These are phyloP conservation scores for Lophiostoma macrostomum DNA, from an alignment of 495 filamentous ascomycete genomes.

Conservation along the genomic window DNA sequence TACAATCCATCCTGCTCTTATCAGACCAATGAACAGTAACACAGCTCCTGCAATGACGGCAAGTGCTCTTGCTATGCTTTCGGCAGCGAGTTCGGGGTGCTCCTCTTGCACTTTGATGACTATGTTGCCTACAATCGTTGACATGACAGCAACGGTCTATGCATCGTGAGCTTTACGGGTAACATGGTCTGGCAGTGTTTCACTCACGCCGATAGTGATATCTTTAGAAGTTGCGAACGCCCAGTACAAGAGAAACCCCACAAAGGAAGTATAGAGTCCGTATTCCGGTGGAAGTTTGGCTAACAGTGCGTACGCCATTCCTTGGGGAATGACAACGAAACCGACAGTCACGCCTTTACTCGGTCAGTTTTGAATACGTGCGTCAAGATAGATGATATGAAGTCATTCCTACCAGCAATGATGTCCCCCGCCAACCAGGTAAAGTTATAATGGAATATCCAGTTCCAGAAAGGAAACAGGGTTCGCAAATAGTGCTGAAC, in stretches of 20 bases:
- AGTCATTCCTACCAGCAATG: conserved; percentile 67
- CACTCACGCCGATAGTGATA: conserved; percentile 90
- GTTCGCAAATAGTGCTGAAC: conserved; percentile 57
- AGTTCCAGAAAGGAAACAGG: conserved; percentile 82
- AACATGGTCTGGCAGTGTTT: neutral
- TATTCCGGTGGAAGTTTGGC: conserved; percentile 75
- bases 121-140: conserved; percentile 79
- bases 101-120: conserved; percentile 57
- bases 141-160: conserved; percentile 94
- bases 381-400: neutral
- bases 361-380: neutral
- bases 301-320: conserved; percentile 92
- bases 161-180: neutral
- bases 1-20: conserved; percentile 84
- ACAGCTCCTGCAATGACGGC: conserved; percentile 79
- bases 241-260: conserved; percentile 95
- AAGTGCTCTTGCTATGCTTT: conserved; percentile 72
- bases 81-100: conserved; percentile 56
- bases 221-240: conserved; percentile 99
- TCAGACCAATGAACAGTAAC: conserved; percentile 73
- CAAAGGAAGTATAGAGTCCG: conserved; percentile 94
- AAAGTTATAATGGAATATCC: conserved; percentile 85
- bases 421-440: conserved; percentile 88
- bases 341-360: conserved; percentile 81
- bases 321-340: conserved; percentile 90